Evolutionary conservation across 345 rosid genomes (phyloP).

Genomic region (Punica granatum): DNA sequence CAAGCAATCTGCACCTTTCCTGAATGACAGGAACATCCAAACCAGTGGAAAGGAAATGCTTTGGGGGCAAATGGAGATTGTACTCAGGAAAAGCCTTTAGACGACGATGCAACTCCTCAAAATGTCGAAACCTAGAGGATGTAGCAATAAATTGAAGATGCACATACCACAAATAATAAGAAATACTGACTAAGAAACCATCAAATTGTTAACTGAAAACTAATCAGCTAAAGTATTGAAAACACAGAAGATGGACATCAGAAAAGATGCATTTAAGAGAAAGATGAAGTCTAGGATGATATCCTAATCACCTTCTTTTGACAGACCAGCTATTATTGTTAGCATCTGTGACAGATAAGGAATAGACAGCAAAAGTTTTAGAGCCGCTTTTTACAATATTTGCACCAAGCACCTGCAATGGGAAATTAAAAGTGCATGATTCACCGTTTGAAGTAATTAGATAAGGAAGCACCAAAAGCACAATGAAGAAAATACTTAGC

Average conservation of each 20-base stretch:
- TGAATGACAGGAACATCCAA: slow-evolving; percentile 69
- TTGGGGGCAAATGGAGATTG: slow-evolving; percentile 91
- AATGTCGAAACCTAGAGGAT: slow-evolving; percentile 76
- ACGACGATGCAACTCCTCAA: slow-evolving; percentile 97
- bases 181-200: background rate
- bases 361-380: slow-evolving; percentile 86
- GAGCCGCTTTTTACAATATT: slow-evolving; percentile 92
- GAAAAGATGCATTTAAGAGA: slow-evolving; percentile 1
- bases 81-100: slow-evolving; percentile 86
- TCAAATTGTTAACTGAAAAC: background rate
- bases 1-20: slow-evolving; percentile 88
- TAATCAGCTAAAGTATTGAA: background rate
- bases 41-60: slow-evolving; percentile 94
- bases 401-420: slow-evolving; percentile 87
- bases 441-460: background rate
- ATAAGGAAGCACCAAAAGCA: background rate
- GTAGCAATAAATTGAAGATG: background rate
- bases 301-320: slow-evolving; percentile 76
- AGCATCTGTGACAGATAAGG: slow-evolving; percentile 83
- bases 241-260: background rate
- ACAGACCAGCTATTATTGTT: slow-evolving; percentile 88
- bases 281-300: slow-evolving; percentile 17
- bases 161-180: background rate
- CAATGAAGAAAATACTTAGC: slow-evolving; percentile 10
- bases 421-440: slow-evolving; percentile 5